Percentiles rank a stretch among this genome's conserved stretches.
These are phyloP conservation scores for Trichosporon coremiiforme DNA, from an alignment of 1,284 basidiomycete genomes.

Conservation along the genomic window DNA sequence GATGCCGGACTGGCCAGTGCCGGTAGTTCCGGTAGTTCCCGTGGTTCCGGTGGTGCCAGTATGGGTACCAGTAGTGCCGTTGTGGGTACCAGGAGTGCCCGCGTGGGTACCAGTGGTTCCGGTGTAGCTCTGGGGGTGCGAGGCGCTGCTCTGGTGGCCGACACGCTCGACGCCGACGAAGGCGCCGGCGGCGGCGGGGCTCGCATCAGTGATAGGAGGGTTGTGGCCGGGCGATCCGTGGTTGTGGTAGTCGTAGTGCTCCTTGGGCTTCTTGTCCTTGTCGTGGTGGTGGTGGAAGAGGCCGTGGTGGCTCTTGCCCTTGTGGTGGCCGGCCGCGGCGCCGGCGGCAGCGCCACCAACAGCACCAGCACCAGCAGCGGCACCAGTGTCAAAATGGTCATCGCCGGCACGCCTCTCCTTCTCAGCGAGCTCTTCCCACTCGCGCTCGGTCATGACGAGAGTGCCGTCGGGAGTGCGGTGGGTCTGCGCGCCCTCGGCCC, in stretches of 20 bases:
- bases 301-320: neutral
- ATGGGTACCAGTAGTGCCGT: neutral
- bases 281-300: neutral
- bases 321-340: neutral
- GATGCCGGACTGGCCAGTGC: neutral
- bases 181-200: neutral
- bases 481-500: neutral
- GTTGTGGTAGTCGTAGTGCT: neutral
- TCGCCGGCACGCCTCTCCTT: neutral
- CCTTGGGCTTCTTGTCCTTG: neutral
- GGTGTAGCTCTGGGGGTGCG: neutral
- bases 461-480: conserved; percentile 7
- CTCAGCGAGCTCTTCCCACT: conserved; percentile 8
- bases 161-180: neutral
- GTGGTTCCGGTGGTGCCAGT: neutral
- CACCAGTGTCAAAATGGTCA: neutral
- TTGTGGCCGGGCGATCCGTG: neutral
- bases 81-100: too few relatives aligned
- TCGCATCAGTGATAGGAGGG: neutral
- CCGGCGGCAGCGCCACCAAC: neutral
- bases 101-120: neutral
- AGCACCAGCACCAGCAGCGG: neutral
- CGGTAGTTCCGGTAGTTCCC: neutral
- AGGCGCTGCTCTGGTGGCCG: too few relatives aligned
- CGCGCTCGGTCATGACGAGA: conserved; percentile 10